Percentiles rank a stretch among this genome's conserved stretches.
These are phyloP conservation scores for Alternaria postmessia DNA, from an alignment of 2,329 filamentous ascomycete species.

Conservation along the genomic window DNA sequence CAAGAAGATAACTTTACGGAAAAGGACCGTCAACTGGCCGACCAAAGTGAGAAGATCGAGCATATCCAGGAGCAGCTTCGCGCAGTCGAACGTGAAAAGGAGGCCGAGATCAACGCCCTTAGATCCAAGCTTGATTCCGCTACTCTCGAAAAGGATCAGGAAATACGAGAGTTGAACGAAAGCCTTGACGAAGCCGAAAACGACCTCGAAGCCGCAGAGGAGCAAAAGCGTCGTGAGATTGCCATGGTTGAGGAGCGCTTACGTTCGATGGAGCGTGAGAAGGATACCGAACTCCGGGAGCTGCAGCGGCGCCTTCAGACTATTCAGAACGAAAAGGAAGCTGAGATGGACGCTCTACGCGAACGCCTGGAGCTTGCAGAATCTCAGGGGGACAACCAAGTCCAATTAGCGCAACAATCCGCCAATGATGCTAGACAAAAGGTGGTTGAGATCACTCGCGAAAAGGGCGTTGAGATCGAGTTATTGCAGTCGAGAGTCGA, in stretches of 20 bases:
- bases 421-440: constrained; percentile 50
- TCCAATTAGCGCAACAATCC: constrained; percentile 52
- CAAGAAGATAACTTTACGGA: constrained; percentile 34
- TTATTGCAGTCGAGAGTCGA: constrained; percentile 47
- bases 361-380: constrained; percentile 52
- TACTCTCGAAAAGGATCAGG: constrained; percentile 52
- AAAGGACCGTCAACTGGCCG: constrained; percentile 39
- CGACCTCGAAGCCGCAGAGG: constrained; percentile 35
- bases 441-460: constrained; percentile 46
- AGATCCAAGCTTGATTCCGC: constrained; percentile 52
- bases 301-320: constrained; percentile 46
- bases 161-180: constrained; percentile 59
- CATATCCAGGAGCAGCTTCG: constrained; percentile 44
- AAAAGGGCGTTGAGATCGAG: constrained; percentile 51
- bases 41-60: constrained; percentile 46
- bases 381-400: constrained; percentile 51
- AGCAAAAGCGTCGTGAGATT: constrained; percentile 42
- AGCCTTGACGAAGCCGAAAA: constrained; percentile 48
- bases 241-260: constrained; percentile 43
- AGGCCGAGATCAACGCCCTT: constrained; percentile 54
- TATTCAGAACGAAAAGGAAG: constrained; percentile 45
- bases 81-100: constrained; percentile 44
- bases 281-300: constrained; percentile 48
- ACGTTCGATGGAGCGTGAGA: constrained; percentile 44
- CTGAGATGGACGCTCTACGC: constrained; percentile 52